These are phyloP conservation scores for Suhomyces xylopsoci DNA, from an alignment of 805 yeast species.

Conservation along the genomic window DNA sequence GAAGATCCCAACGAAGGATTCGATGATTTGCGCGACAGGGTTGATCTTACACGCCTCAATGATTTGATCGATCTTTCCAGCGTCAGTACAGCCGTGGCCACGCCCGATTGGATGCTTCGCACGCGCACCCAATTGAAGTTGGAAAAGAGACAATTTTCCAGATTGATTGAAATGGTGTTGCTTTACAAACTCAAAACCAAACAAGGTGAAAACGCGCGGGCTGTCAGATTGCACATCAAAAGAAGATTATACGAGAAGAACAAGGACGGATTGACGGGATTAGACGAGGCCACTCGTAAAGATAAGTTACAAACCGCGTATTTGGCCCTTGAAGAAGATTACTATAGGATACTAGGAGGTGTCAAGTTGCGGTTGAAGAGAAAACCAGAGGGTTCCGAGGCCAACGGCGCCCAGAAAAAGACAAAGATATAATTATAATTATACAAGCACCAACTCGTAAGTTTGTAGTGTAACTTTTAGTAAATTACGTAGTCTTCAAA, in stretches of 20 bases:
- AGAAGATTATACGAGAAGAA: conserved; percentile 74
- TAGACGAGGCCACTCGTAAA: conserved; percentile 60
- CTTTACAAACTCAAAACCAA: conserved; percentile 36
- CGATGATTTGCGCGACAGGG: conserved; percentile 84
- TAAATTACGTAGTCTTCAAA: not conserved
- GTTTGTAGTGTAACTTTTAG: not conserved
- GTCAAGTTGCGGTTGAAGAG: conserved; percentile 20
- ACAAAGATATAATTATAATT: not conserved
- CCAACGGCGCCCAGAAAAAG: conserved; percentile 1
- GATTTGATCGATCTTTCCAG: conserved; percentile 16
- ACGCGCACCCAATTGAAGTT: conserved; percentile 50
- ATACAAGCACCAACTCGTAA: not conserved
- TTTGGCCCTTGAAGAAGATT: conserved; percentile 66
- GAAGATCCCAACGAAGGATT: conserved; percentile 94
- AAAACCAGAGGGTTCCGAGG: conserved; percentile 1
- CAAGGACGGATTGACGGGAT: conserved; percentile 66
- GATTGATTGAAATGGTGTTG: conserved; percentile 75
- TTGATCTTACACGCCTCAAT: conserved; percentile 53
- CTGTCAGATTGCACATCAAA: conserved; percentile 63
- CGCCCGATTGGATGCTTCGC: conserved; percentile 37
- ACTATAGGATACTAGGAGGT: conserved; percentile 52
- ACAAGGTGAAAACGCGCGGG: conserved; percentile 25
- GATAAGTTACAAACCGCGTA: conserved; percentile 78
- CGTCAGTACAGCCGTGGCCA: conserved; percentile 15
- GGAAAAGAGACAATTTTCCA: conserved; percentile 72